These are phyloP conservation scores for Vigna angularis DNA, from an alignment of 306 rosid genomes.

Conservation along the genomic window DNA sequence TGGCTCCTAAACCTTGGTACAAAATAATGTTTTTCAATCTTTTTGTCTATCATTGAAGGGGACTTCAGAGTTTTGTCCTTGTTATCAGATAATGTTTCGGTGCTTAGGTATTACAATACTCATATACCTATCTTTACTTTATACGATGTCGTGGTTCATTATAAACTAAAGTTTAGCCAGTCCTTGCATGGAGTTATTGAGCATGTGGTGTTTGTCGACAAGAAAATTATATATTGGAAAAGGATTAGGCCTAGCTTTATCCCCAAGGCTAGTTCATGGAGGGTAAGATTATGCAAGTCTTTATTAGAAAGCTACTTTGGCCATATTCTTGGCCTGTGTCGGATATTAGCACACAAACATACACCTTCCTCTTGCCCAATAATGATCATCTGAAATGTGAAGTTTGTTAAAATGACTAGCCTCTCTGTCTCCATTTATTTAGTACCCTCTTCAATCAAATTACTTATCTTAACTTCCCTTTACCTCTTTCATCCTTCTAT, in stretches of 20 bases:
- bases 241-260: background rate
- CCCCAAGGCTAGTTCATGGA: background rate
- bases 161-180: background rate
- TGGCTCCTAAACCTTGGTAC: background rate
- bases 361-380: too few relatives aligned
- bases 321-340: background rate
- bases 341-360: too few relatives aligned
- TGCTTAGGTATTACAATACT: slow-evolving; percentile 6
- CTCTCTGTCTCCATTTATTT: too few relatives aligned
- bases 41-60: background rate
- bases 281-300: background rate
- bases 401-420: too few relatives aligned
- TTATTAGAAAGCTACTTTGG: background rate
- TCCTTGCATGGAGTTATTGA: background rate
- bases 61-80: background rate
- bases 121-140: background rate
- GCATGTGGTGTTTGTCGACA: background rate
- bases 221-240: background rate
- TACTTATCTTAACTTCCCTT: too few relatives aligned
- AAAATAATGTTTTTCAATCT: background rate
- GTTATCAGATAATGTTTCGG: background rate
- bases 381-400: background rate
- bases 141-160: background rate
- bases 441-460: too few relatives aligned
- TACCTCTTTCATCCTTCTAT: too few relatives aligned